phyloP scores from a whole-genome alignment of 2,329 filamentous ascomycete genomes.

The Tolypocladium ovalisporum region DNA sequence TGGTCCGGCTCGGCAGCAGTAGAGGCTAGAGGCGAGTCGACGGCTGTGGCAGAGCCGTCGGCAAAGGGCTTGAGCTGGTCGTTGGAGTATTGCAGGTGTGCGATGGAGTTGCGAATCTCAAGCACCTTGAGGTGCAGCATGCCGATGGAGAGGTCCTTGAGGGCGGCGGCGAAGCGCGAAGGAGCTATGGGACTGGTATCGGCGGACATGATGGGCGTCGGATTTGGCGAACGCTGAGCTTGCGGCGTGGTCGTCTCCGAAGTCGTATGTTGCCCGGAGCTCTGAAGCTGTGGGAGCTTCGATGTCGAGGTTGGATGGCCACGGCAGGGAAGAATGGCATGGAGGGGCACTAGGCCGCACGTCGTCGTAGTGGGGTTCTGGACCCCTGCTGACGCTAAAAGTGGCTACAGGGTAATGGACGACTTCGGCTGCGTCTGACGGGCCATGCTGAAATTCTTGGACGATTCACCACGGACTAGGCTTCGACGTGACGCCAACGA shows the following conservation, averaged over 20 bases:
- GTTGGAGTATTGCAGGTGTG: conserved; percentile 65
- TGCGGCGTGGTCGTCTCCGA: not conserved
- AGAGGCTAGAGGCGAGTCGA: conserved; percentile 7
- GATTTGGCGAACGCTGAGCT: not conserved
- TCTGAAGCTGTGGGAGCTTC: not conserved
- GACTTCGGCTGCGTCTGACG: not conserved
- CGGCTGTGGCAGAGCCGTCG: conserved; percentile 30
- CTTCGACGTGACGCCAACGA: not conserved
- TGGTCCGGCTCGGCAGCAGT: conserved; percentile 35
- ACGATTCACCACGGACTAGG: not conserved
- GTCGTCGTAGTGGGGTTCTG: not conserved
- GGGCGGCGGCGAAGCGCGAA: conserved; percentile 53
- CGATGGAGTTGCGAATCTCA: conserved; percentile 65
- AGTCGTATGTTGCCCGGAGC: not conserved
- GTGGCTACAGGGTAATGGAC: not conserved
- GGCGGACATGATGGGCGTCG: conserved; percentile 42
- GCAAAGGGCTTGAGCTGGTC: conserved; percentile 60
- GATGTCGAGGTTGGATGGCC: not conserved
- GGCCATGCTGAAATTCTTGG: not conserved
- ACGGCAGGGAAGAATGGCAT: not conserved
- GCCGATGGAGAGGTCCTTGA: conserved; percentile 54
- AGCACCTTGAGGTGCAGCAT: conserved; percentile 63
- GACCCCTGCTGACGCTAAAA: not conserved
- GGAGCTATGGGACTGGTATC: conserved; percentile 50
- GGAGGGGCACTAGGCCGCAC: not conserved